Base-by-base conservation (phyloP, 2,329 filamentous ascomycete species). In the Xylogone sp. region DNA sequence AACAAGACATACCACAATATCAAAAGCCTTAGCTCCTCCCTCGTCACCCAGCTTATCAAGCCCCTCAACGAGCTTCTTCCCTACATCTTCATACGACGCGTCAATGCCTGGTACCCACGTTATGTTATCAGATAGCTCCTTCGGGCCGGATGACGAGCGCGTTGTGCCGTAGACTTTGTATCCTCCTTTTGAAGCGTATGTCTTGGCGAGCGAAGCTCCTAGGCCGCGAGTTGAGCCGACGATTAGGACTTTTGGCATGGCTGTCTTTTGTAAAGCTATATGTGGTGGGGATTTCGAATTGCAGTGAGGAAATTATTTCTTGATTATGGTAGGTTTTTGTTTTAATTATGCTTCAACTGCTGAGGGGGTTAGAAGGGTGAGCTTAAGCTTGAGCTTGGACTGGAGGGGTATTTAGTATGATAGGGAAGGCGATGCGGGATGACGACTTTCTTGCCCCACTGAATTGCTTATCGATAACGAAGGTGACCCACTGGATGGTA, bases 151-250 rank as follows among this genome's bases (percentile, higher is more conserved):
- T 9, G 68, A 63, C 7, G 76, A 75, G 43, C 84, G 74, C 6
- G 81, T 75, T 7, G 84, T 87, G 46, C 76, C 84, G 57, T 79
- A 82, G 27, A 88, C 81, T 6, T 68, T 70, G 44, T 74, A 76
- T 24, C 68, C 65, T 10, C 65, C 60, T 16, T 74, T 62, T 2
- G 71, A 66, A 20, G 78, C 75, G 61, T 89, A 88, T 45, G 75
- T 68, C 56, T 79, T 78, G 24, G 75, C 74, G 22, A 89, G 72
- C 18, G 80, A 78, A 46, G 79, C 79, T 3, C 86, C 86, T 3
- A 89, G 75, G 49, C 86, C 86, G 42, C 86, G 76, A 1, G 84
- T 88, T 2, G 83, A 85, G 45, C 86, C 86, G 22, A 90, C 73
- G 22, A 90, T 75, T 2, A 89, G 75, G 29, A 86, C 70, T 31